Conservation (phyloP, 2,329 filamentous ascomycete genomes). For the Colletotrichum cordylinicola region DNA sequence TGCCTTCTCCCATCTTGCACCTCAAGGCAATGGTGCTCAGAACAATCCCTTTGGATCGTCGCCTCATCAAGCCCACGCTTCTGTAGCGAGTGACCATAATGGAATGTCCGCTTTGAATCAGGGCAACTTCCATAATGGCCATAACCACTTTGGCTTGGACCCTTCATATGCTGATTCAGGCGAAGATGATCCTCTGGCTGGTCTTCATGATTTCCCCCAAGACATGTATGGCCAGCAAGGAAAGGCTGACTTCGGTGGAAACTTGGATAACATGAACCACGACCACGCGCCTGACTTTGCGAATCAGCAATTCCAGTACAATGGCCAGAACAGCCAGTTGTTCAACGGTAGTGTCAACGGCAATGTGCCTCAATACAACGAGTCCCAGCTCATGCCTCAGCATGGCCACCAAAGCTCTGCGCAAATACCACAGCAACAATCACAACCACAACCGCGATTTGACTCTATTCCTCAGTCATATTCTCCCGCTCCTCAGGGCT, state of each 20-base stretch:
- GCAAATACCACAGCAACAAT: conserved; percentile 34
- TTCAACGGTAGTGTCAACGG: conserved; percentile 36
- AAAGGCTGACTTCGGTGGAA: conserved; percentile 34
- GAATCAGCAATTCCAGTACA: conserved; percentile 38
- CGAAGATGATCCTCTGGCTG: conserved; percentile 42
- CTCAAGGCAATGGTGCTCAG: conserved; percentile 35
- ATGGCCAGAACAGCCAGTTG: conserved; percentile 34
- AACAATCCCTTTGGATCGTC: conserved; percentile 11
- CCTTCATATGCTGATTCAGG: conserved; percentile 33
- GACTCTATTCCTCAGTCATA: conserved; percentile 16
- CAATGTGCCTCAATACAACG: conserved; percentile 35
- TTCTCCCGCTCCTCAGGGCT: conserved; percentile 28
- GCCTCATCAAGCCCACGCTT: conserved; percentile 17
- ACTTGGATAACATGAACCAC: conserved; percentile 35
- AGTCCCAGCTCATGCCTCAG: conserved; percentile 38
- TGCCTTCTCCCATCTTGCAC: conserved; percentile 40
- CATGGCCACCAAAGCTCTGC: conserved; percentile 38
- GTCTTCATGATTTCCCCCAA: conserved; percentile 41
- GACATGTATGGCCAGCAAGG: conserved; percentile 41
- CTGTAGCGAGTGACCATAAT: conserved; percentile 9
- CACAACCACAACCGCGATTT: conserved; percentile 30
- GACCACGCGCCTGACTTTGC: conserved; percentile 37
- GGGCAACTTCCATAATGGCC: conserved; percentile 8
- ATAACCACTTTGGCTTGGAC: conserved; percentile 16
- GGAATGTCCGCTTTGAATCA: conserved; percentile 12